Conservation (phyloP, 73 alveolate species). For the Paramecium caudatum region DNA sequence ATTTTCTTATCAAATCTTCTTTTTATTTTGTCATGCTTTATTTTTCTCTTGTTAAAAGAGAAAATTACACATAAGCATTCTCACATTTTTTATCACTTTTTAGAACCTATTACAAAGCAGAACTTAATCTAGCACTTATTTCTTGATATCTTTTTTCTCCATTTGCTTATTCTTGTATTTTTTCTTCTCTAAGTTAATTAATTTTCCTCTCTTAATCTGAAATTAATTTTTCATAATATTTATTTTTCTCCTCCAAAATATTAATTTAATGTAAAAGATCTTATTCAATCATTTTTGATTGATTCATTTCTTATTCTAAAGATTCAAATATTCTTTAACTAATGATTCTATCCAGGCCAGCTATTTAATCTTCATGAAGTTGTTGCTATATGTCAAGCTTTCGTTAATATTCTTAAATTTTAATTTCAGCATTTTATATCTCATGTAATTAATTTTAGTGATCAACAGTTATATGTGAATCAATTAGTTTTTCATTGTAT, state of each 20-base stretch:
- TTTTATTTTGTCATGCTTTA: not conserved
- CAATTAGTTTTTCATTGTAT: not conserved
- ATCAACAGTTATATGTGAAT: not conserved
- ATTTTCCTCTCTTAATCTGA: constrained; percentile 15
- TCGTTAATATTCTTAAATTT: not conserved
- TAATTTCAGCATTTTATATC: not conserved
- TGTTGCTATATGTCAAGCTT: constrained; percentile 5
- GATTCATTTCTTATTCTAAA: not conserved
- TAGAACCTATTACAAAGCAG: constrained; percentile 18
- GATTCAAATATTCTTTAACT: not conserved
- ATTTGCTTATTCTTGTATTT: not conserved
- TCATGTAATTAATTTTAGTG: not conserved
- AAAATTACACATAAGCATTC: not conserved
- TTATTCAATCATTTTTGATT: constrained; percentile 4
- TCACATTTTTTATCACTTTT: constrained; percentile 58
- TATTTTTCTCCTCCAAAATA: constrained; percentile 14
- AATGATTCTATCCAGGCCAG: not conserved
- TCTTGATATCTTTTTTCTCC: constrained; percentile 9
- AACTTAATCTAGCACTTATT: not conserved
- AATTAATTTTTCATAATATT: constrained; percentile 3
- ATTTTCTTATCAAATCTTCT: constrained; percentile 1
- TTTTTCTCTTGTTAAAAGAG: constrained; percentile 30
- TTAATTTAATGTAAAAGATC: constrained; percentile 36
- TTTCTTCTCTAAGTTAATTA: not conserved
- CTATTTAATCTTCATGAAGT: not conserved